These are phyloP conservation scores for Macadamia integrifolia DNA, from an alignment of 164 flowering plant genomes.

Conservation along the genomic window DNA sequence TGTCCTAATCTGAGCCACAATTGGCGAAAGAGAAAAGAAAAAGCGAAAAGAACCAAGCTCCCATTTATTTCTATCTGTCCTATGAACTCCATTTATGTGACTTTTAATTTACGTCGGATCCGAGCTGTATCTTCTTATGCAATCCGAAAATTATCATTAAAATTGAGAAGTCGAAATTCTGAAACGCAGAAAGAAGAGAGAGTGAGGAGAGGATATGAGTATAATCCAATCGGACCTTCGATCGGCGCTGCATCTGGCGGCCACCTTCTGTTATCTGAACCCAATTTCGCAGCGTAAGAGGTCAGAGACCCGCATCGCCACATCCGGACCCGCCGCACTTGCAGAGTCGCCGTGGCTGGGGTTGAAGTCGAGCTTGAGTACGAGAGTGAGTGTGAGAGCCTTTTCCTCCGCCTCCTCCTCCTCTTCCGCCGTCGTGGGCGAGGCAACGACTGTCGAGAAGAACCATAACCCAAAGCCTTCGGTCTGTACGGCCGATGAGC, in stretches of 20 bases:
- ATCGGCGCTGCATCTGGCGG: slow-evolving; percentile 36
- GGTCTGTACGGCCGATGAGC: slow-evolving; percentile 96
- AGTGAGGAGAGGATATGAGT: slow-evolving; percentile 7
- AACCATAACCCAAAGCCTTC: slow-evolving; percentile 52
- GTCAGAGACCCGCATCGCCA: neutral
- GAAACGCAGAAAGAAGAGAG: neutral
- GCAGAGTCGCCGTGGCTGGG: neutral
- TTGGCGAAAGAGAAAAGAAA: too few species aligned
- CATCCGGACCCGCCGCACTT: slow-evolving; percentile 3
- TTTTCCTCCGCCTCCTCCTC: slow-evolving; percentile 3
- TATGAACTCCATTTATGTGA: too few species aligned
- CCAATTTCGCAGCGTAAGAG: neutral
- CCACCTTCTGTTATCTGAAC: slow-evolving; percentile 31
- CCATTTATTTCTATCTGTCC: too few species aligned
- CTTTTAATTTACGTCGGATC: too few species aligned
- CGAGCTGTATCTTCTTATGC: too few species aligned
- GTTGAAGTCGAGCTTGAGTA: neutral
- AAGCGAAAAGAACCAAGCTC: too few species aligned
- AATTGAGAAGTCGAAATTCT: too few species aligned
- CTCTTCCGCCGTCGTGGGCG: slow-evolving; percentile 5
- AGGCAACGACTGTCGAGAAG: slow-evolving; percentile 7
- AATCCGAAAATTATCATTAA: too few species aligned
- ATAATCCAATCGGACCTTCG: slow-evolving; percentile 40
- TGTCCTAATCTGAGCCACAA: too few species aligned
- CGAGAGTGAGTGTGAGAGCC: neutral